Conservation (phyloP, 2,329 filamentous ascomycete genomes). For the Botrytis tulipae region DNA sequence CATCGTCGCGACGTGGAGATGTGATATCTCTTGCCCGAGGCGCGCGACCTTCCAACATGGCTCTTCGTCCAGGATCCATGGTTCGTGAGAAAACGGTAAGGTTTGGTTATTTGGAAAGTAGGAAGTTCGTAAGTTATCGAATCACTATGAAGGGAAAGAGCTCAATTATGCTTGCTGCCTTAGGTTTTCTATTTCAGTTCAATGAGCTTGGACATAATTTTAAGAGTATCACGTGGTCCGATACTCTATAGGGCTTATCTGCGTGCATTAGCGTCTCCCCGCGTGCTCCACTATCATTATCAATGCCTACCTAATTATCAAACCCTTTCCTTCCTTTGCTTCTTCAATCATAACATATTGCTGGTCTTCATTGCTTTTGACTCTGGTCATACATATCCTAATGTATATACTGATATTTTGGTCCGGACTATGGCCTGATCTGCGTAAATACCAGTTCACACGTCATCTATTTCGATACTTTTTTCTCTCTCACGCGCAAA, state of each 20-base stretch:
- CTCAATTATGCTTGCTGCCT: background rate
- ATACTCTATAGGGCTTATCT: background rate
- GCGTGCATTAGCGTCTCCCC: background rate
- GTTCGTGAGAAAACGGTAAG: background rate
- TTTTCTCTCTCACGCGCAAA: too few species aligned
- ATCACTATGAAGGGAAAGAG: background rate
- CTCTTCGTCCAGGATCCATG: conserved; percentile 38
- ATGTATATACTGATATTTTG: background rate
- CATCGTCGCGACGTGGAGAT: conserved; percentile 54
- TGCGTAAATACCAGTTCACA: background rate
- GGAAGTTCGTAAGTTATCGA: background rate
- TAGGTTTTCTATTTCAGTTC: background rate
- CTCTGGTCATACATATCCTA: background rate
- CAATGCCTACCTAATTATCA: background rate
- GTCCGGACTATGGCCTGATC: background rate
- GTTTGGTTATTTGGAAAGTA: background rate
- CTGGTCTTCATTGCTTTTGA: background rate
- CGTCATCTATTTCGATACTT: too few species aligned
- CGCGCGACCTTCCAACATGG: conserved; percentile 34
- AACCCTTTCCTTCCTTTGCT: background rate
- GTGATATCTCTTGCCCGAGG: conserved; percentile 52
- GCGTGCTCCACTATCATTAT: background rate
- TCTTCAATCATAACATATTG: background rate
- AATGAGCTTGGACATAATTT: background rate
- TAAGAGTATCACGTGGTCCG: background rate